Evolutionary conservation across 768 basidiomycete genomes (phyloP), one percentile per base, ranked within the genome.

Genomic region (Tremella yokohamensis): DNA sequence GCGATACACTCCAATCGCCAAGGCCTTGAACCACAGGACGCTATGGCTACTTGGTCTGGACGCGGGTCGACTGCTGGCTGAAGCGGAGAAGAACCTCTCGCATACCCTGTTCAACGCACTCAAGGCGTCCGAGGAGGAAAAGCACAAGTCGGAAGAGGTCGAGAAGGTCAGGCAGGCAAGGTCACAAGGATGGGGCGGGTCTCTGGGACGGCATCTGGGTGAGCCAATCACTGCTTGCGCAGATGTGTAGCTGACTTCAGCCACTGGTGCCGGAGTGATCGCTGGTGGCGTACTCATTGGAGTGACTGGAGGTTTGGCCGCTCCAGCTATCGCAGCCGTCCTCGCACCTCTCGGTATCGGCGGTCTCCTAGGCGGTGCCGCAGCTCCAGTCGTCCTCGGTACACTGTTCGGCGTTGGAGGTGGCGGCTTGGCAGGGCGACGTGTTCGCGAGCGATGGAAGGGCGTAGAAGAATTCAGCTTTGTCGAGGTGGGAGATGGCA

Each of bases 381-480:
- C 75, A 0, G 78, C 79, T 2, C 79, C 78, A 1, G 63, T 77
- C 24, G 73, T 79, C 0, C 64, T 79, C 8, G 79, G 79, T 1
- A 76, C 76, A 1, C 50, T 79, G 25, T 79, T 79, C 58, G 79
- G 79, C 18, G 67, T 79, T 2, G 74, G 78, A 7, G 79, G 77
- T 19, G 79, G 79, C 25, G 79, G 79, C 1, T 60, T 79, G 26
- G 75, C 79, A 1, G 78, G 78, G 1, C 64, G 67, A 26, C 54
- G 78, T 40, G 78, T 79, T 1, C 61, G 76, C 19, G 67, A 73
- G 26, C 56, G 78, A 42, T 78, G 78, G 78, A 77, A 63, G 48
- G 78, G 78, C 16, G 78, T 79, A 2, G 74, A 74, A 24, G 73
- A 77, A 49, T 79, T 79, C 61, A 72, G 77, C 44, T 79, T 79